Base-by-base conservation (phyloP, 225 moss, liverwort and hornwort species). In the Marchantia paleacea region DNA sequence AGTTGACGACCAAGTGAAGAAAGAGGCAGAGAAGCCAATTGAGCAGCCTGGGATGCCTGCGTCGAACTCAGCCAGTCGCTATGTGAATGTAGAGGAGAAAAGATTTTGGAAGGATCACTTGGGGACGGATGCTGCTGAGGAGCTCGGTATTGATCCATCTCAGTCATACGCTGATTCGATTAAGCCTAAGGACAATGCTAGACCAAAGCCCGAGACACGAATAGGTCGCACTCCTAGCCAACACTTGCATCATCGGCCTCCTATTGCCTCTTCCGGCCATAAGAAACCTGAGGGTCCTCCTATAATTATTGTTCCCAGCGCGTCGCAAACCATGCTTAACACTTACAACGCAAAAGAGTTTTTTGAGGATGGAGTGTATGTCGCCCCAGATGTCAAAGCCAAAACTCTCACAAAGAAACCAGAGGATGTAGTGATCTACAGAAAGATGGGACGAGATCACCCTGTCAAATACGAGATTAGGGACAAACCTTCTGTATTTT, bases 101-200 rank as follows among this genome's bases (percentile, higher is more conserved):
- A 86, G 92, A 72, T 99, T 95, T 63, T 99, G 99, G 99, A 99
- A 99, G 82, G 95, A 94, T 79, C 99, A 99, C 70, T 84, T 99
- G 39, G 99, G 99, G 81, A 95, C 92, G 68, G 94, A 99, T 80
- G 99, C 89, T 78, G 97, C 97, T 25, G 99, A 97, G 82, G 97
- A 99, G 83, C 78, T 99, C 55, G 99, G 99, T 18, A 95, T 99
- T 14, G 96, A 99, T 72, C 99, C 99, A 80, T 94, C 99, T 26
- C 99, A 95, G 82, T 95, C 95, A 16, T 99, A 90, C 79, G 81
- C 92, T 22, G 92, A 95, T 72, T 90, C 90, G 7, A 90, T 91
- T 81, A 99, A 92, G 31, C 83, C 82, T 39, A 99, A 99, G 83
- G 93, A 97, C 64, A 81, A 71, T 49, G 80, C 85, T 50, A 85